Percentiles rank a stretch among this genome's conserved stretches.
Conservation (phyloP, 2,329 filamentous ascomycete species). For the Ophiostoma quercus region DNA sequence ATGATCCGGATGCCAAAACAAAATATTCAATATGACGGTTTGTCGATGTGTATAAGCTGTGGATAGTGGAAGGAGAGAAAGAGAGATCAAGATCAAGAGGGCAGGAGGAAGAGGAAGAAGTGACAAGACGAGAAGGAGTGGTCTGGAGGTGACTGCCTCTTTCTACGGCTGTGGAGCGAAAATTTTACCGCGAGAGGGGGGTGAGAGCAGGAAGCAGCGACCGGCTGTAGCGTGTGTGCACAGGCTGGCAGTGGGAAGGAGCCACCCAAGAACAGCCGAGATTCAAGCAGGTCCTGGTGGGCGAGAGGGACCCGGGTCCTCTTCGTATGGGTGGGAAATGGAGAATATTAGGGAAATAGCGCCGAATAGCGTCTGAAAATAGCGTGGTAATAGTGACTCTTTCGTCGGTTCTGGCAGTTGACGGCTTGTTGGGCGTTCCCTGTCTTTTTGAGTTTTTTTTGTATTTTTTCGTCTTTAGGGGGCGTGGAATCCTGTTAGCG, state of each 20-base stretch:
- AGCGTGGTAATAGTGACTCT: not conserved
- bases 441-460: slow-evolving; percentile 8
- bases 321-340: slow-evolving; percentile 6
- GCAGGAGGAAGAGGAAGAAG: not conserved
- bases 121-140: not conserved
- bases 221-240: not conserved
- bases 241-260: slow-evolving; percentile 5
- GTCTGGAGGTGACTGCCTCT: slow-evolving; percentile 15
- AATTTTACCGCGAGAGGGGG: slow-evolving; percentile 19
- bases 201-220: not conserved
- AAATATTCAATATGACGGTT: not conserved
- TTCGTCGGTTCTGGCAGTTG: not conserved
- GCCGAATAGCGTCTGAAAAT: slow-evolving; percentile 5
- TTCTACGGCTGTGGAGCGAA: slow-evolving; percentile 20
- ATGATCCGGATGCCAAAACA: slow-evolving; percentile 7
- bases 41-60: not conserved
- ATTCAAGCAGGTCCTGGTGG: not conserved
- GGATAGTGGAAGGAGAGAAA: not conserved
- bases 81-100: not conserved
- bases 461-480: not conserved
- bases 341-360: not conserved
- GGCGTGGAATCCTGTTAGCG: slow-evolving; percentile 11
- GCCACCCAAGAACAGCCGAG: not conserved
- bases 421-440: not conserved
- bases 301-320: slow-evolving; percentile 11